Conservation (phyloP, 805 yeast genomes). For the Metschnikowia koreensis region DNA sequence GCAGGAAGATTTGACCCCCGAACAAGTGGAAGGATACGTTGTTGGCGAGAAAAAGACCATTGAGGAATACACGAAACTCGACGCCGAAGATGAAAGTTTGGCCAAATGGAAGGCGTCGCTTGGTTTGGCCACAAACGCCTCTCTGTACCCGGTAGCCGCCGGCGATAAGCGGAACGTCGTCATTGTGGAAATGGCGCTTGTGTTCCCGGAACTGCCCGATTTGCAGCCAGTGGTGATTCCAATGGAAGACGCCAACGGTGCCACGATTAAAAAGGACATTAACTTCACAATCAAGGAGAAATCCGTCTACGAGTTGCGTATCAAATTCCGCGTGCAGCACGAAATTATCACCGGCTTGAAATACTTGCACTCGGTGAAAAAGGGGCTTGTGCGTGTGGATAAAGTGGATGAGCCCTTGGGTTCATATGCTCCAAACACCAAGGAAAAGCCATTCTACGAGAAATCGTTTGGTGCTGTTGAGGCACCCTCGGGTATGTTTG, state of each 20-base stretch:
- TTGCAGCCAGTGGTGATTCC: constrained; percentile 63
- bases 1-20: constrained; percentile 56
- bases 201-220: constrained; percentile 60
- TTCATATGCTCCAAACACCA: constrained; percentile 85
- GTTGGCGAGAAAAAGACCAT: constrained; percentile 73
- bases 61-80: constrained; percentile 77
- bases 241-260: constrained; percentile 56
- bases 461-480: constrained; percentile 58
- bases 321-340: constrained; percentile 82
- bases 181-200: constrained; percentile 68
- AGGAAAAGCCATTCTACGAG: constrained; percentile 73
- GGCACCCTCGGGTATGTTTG: constrained; percentile 88
- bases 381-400: constrained; percentile 85
- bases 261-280: constrained; percentile 58
- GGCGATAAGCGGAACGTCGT: constrained; percentile 79
- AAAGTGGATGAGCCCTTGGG: constrained; percentile 87
- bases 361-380: constrained; percentile 80
- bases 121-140: constrained; percentile 61
- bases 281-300: constrained; percentile 78
- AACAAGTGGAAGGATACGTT: constrained; percentile 60
- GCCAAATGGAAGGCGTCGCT: constrained; percentile 89
- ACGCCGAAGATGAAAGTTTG: constrained; percentile 86
- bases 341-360: constrained; percentile 89
- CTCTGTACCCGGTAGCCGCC: constrained; percentile 59
- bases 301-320: constrained; percentile 65